phyloP scores from a whole-genome alignment of 148 eudicot species.

The Mesembryanthemum crystallinum region DNA sequence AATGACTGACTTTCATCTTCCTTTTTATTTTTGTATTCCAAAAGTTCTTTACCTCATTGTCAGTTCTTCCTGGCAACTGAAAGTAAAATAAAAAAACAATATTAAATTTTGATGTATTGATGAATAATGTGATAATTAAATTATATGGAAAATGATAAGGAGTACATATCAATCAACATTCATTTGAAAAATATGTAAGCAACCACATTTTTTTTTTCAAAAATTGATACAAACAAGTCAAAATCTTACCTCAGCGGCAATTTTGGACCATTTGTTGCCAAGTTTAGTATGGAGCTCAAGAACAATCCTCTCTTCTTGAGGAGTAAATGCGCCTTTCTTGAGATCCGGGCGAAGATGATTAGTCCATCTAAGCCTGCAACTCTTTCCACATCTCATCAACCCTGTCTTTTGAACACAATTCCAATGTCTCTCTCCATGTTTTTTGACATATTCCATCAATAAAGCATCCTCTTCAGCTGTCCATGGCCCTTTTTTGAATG shows the following conservation, averaged over 20 bases:
- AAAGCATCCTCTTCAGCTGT: slow-evolving; percentile 38
- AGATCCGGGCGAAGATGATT: slow-evolving; percentile 34
- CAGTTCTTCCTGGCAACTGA: slow-evolving; percentile 25
- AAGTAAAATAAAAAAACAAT: not conserved
- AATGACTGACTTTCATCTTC: slow-evolving; percentile 16
- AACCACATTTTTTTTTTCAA: not conserved
- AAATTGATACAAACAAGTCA: not conserved
- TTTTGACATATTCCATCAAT: slow-evolving; percentile 30
- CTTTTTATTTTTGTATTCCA: slow-evolving; percentile 27
- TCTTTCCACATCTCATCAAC: slow-evolving; percentile 33
- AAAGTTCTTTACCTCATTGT: slow-evolving; percentile 27
- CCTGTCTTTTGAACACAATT: slow-evolving; percentile 28
- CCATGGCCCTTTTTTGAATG: slow-evolving; percentile 41
- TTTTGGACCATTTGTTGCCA: slow-evolving; percentile 25
- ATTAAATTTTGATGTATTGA: not conserved
- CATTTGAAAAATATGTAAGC: not conserved
- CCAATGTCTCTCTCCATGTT: slow-evolving; percentile 36
- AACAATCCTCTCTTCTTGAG: slow-evolving; percentile 32
- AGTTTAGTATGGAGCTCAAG: slow-evolving; percentile 34
- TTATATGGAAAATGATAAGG: not conserved
- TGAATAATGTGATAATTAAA: not conserved
- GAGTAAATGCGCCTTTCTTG: slow-evolving; percentile 30
- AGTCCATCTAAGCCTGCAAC: slow-evolving; percentile 37
- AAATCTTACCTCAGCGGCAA: not conserved
- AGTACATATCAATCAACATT: not conserved